Base-by-base conservation (phyloP, 345 rosid species). In the Moricandia moricandioides region DNA sequence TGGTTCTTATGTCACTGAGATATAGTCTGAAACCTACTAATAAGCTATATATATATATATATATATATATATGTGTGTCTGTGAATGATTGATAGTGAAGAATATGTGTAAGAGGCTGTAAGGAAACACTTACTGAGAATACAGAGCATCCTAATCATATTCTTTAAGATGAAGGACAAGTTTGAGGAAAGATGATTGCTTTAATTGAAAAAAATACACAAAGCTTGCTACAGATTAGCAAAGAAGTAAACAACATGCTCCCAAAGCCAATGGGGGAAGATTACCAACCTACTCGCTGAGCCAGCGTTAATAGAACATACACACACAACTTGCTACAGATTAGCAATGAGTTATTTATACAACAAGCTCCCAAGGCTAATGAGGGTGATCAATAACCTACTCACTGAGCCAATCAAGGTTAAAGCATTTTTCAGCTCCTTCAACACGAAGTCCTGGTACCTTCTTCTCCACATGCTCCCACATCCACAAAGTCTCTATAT, bases 341-440 rank as follows among this genome's bases (percentile, higher is more conserved):
- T 17, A 65, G 66, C 78, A 57, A 56, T 7, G 14, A 59, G 2
- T 59, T 47, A 69, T 9, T 62, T 62, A 61, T 6, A 76, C 16
- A 51, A 62, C 40, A 76, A 12, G 6, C 0, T 52, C 40, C 10
- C 14, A 30, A 62, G 7, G 13, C 1, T 13, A 45, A 12, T 0
- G 40, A 59, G 14, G 21, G 26, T 13, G 37, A 69, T 13, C 39
- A 63, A 40, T 29, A 45, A 63, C 55, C 67, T 82, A 90, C 21
- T 84, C 93, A 24, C 84, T 65, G 39, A 93, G 96, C 94, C 96
- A 93, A 63, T 85, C 92, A 59, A 89, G 51, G 73, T 69, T 79
- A 77, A 62, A 87, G 63, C 75, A 57, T 73, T 78, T 85, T 58
- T 89, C 96, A 8, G 84, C 90, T 10, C 91, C 92, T 78, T 91